Conservation (phyloP, 2,329 filamentous ascomycete species). For the Aspergillus spinulosporus region DNA sequence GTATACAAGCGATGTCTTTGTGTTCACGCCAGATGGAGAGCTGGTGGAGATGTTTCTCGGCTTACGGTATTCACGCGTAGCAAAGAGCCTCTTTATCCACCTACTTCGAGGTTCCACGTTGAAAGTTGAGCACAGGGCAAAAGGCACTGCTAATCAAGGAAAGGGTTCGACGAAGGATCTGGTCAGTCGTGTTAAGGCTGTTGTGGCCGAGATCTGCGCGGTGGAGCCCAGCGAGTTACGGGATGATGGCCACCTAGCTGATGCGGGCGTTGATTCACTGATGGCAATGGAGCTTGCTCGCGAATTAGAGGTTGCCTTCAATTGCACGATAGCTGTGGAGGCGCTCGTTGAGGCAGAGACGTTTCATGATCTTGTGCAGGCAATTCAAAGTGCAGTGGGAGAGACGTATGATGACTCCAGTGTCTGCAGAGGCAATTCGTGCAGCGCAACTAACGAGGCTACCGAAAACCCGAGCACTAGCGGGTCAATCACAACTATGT, state of each 20-base stretch:
- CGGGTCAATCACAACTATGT: constrained; percentile 12
- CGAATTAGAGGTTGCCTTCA: constrained; percentile 45
- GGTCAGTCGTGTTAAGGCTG: constrained; percentile 13
- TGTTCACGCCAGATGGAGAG: constrained; percentile 30
- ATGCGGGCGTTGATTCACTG: constrained; percentile 53
- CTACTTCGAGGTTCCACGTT: constrained; percentile 7
- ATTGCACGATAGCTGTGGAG: constrained; percentile 29
- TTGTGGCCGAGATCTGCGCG: constrained; percentile 22
- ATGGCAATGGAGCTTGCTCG: constrained; percentile 52
- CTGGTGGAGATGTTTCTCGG: constrained; percentile 36
- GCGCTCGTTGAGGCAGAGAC: constrained; percentile 34
- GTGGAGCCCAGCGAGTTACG: constrained; percentile 17
- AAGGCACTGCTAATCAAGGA: background rate
- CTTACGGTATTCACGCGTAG: constrained; percentile 29
- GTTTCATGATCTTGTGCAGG: constrained; percentile 32
- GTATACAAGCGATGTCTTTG: constrained; percentile 36
- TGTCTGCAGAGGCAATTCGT: background rate
- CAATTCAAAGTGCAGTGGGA: constrained; percentile 21
- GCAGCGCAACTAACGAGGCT: background rate
- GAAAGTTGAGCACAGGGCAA: background rate
- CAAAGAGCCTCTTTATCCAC: constrained; percentile 23
- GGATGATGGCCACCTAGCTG: constrained; percentile 18
- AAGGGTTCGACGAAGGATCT: background rate
- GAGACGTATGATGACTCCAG: background rate
- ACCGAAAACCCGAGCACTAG: background rate